phyloP scores from a whole-genome alignment of 2,329 filamentous ascomycete species.

The Colletotrichum truncatum region DNA sequence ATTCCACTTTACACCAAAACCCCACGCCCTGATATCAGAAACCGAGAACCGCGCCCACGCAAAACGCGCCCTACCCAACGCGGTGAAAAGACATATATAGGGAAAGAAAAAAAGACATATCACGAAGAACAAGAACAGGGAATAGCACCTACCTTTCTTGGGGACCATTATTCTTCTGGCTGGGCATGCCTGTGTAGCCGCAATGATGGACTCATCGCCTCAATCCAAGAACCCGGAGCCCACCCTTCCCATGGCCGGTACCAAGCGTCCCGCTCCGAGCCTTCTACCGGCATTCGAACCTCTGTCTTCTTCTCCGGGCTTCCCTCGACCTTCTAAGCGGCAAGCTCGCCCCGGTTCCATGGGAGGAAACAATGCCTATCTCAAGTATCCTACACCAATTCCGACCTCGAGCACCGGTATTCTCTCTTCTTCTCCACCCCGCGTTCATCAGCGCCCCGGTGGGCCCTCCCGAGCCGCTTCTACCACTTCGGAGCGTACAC shows the following conservation, averaged over 20 bases:
- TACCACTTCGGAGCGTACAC: constrained; percentile 78
- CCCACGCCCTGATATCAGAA: constrained; percentile 25
- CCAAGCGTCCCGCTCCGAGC: constrained; percentile 71
- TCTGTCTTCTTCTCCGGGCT: constrained; percentile 78
- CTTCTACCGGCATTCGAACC: constrained; percentile 84
- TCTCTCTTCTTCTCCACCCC: constrained; percentile 84
- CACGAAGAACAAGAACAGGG: background rate
- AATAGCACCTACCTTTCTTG: background rate
- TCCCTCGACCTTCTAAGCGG: constrained; percentile 76
- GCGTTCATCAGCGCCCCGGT: constrained; percentile 38
- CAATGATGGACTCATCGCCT: constrained; percentile 53
- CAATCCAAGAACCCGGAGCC: constrained; percentile 43
- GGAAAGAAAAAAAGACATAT: background rate
- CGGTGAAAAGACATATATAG: constrained; percentile 5
- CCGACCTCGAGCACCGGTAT: constrained; percentile 95
- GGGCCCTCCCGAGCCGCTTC: constrained; percentile 56
- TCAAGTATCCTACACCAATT: constrained; percentile 90
- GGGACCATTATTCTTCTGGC: background rate
- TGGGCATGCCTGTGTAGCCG: constrained; percentile 25
- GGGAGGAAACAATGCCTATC: constrained; percentile 54
- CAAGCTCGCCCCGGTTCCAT: constrained; percentile 56
- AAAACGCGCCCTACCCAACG: constrained; percentile 26
- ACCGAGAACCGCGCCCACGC: constrained; percentile 6
- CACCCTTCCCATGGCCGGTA: constrained; percentile 50
- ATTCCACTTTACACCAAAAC: constrained; percentile 20